These are phyloP conservation scores for Larix sibirica DNA, from an alignment of 83 land plant genomes.

Conservation along the genomic window DNA sequence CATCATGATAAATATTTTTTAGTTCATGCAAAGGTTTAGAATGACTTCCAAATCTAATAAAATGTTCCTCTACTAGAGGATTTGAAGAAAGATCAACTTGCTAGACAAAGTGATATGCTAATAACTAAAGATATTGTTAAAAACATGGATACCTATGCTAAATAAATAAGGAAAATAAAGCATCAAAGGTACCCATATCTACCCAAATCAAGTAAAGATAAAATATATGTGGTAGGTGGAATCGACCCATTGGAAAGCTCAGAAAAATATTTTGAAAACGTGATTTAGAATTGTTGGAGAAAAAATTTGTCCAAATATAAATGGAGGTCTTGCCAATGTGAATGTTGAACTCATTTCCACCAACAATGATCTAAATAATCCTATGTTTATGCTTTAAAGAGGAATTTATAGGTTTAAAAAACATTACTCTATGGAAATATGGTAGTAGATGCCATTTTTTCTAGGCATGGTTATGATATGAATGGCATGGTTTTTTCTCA, in stretches of 20 bases:
- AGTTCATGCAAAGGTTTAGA: background rate
- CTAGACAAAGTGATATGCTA: constrained; percentile 2
- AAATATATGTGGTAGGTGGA: no score
- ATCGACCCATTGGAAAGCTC: no score
- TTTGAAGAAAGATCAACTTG: constrained; percentile 4
- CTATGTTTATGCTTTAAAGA: no score
- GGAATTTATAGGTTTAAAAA: no score
- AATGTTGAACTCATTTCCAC: no score
- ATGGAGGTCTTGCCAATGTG: no score
- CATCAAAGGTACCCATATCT: constrained; percentile 11
- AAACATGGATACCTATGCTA: constrained; percentile 9
- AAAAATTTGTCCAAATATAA: no score
- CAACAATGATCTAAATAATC: no score
- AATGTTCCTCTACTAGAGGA: background rate
- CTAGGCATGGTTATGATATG: constrained; percentile 75
- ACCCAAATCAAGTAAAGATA: no score
- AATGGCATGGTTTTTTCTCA: constrained; percentile 83
- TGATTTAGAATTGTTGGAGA: background rate
- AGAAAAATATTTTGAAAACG: no score
- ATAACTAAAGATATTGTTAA: background rate
- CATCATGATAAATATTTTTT: background rate
- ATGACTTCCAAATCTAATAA: background rate
- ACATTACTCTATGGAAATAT: constrained; percentile 38
- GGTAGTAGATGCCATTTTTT: constrained; percentile 62
- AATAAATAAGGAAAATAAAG: constrained; percentile 32